Conservation (phyloP, 2,329 filamentous ascomycete species). For the Nannizzia gypsea region DNA sequence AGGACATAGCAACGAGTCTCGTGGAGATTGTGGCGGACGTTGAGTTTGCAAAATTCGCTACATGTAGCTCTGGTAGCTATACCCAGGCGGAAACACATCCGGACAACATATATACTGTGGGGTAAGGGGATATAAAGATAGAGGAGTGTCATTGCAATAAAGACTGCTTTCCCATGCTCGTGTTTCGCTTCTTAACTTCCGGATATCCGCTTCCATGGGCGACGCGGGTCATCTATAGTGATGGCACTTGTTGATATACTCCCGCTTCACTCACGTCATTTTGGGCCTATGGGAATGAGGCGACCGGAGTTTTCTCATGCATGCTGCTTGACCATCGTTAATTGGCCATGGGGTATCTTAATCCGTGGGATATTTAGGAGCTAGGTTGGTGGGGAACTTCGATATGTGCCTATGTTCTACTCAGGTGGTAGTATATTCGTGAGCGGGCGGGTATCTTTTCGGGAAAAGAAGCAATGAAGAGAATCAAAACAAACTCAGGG, state of each 20-base stretch:
- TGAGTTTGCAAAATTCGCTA: slow-evolving; percentile 2
- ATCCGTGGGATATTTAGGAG: background rate
- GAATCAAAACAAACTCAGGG: background rate
- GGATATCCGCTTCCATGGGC: background rate
- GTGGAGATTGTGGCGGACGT: background rate
- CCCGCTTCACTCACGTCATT: background rate
- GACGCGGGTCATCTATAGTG: background rate
- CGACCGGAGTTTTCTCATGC: background rate
- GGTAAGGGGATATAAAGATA: background rate
- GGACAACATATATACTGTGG: background rate
- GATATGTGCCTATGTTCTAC: background rate
- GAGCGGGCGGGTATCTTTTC: background rate
- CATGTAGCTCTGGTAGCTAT: background rate
- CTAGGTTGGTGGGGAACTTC: background rate
- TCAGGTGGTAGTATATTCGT: background rate
- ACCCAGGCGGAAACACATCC: background rate
- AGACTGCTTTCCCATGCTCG: background rate
- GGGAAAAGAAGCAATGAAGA: background rate
- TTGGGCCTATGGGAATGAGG: background rate
- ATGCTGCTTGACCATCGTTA: background rate
- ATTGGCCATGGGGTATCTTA: background rate
- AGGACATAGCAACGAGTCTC: background rate
- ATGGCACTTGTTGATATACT: background rate
- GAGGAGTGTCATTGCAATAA: background rate
- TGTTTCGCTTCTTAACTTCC: slow-evolving; percentile 2